Evolutionary conservation across 2,329 filamentous ascomycete genomes (phyloP).

Genomic region (Trichoderma afroharzianum): DNA sequence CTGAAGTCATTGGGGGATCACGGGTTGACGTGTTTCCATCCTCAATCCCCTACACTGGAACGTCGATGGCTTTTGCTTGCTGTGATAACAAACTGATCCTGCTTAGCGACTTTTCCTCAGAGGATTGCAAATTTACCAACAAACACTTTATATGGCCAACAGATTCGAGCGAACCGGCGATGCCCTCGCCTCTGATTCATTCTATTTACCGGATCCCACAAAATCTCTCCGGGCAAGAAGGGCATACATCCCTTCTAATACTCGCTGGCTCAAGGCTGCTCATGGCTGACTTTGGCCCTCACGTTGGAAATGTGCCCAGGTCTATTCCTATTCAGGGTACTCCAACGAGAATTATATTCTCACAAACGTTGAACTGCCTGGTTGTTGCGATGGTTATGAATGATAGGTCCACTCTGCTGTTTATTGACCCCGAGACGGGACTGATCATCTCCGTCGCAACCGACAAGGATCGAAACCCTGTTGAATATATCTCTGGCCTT

Average conservation of each 20-base stretch:
- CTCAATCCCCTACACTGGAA: conserved; percentile 24
- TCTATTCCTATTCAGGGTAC: conserved; percentile 45
- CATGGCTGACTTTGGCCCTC: conserved; percentile 49
- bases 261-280: conserved; percentile 49
- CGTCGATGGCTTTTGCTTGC: conserved; percentile 39
- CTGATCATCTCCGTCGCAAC: conserved; percentile 45
- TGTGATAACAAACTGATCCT: conserved; percentile 48
- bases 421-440: conserved; percentile 56
- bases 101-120: conserved; percentile 36
- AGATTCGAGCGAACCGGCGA: conserved; percentile 45
- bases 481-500: conserved; percentile 53
- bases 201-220: conserved; percentile 43
- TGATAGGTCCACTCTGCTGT: conserved; percentile 47
- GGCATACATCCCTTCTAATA: conserved; percentile 45
- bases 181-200: conserved; percentile 46
- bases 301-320: conserved; percentile 47
- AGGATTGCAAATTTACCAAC: conserved; percentile 32
- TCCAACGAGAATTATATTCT: conserved; percentile 53
- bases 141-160: conserved; percentile 50
- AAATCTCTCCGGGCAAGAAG: conserved; percentile 36
- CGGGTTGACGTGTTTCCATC: conserved; percentile 34
- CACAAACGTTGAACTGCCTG: conserved; percentile 48
- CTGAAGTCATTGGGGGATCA: conserved; percentile 36
- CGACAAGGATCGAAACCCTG: conserved; percentile 39
- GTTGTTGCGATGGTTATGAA: conserved; percentile 49